Evolutionary conservation across 495 filamentous ascomycete genomes (phyloP).

Genomic region (Xylaria castorea): DNA sequence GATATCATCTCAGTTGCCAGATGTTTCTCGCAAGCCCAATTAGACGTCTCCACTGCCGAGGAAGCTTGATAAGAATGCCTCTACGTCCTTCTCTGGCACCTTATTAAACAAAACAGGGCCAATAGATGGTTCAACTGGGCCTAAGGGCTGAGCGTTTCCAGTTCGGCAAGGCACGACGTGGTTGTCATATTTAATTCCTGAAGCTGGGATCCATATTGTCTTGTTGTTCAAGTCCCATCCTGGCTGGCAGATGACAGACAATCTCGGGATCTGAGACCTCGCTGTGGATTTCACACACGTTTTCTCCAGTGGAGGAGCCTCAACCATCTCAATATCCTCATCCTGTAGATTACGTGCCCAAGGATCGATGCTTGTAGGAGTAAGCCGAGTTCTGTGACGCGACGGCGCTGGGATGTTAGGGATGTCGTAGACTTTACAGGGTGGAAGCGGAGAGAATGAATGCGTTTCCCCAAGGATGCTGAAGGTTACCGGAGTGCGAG

Average conservation of each 20-base stretch:
- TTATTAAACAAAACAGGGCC: neutral
- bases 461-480: neutral
- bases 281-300: neutral
- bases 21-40: neutral
- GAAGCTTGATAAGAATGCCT: neutral
- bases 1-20: neutral
- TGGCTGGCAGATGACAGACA: constrained; percentile 1
- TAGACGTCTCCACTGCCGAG: neutral
- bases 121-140: neutral
- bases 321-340: neutral
- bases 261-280: neutral
- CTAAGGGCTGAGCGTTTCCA: neutral
- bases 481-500: neutral
- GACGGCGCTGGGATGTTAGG: neutral
- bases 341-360: neutral
- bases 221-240: constrained; percentile 7
- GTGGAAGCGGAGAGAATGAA: neutral
- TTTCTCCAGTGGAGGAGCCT: neutral
- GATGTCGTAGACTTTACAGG: neutral
- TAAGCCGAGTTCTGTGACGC: neutral
- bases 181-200: too few relatives aligned
- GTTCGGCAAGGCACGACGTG: neutral
- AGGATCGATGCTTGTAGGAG: neutral
- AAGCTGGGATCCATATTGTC: neutral
- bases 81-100: neutral